Base-by-base conservation (phyloP, 768 basidiomycete species). In the Termitomyces sp. region DNA sequence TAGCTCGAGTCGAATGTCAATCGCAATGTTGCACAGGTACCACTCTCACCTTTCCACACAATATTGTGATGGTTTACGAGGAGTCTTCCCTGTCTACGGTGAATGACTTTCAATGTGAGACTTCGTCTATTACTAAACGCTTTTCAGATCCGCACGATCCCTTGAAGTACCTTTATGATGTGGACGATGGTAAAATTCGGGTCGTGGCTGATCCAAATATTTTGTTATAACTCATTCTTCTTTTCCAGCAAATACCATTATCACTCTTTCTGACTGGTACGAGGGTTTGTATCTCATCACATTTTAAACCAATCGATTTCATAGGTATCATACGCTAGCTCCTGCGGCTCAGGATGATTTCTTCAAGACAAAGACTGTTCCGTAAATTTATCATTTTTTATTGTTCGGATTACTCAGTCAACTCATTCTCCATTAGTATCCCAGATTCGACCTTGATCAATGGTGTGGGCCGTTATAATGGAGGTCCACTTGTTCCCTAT, bases 31-130 rank as follows among this genome's bases (percentile, higher is more conserved):
- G 20, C 37, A 15, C 60, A 70, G 71, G 73, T 74, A 60, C 57
- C 81, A 82, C 62, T 79, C 78, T 14, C 82, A 83, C 57, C 69
- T 74, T 45, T 73, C 73, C 5, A 76, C 77, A 4, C 82, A 83
- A 63, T 83, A 83, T 60, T 82, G 81, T 34, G 81, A 83, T 60
- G 82, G 82, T 66, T 17, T 77, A 72, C 51, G 76, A 61, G 64
- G 66, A 69, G 43, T 66, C 70, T 60, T 73, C 72, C 48, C 67
- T 29, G 66, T 73, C 14, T 71, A 76, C 9, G 70, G 71, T 68
- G 55, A 43, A 56, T 29, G n/a, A 45, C 29, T 11, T 38, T 38
- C 1, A 25, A 12, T 12, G 1, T 31, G 6, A 17, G 32, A 29
- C 14, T 40, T 50, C 1, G 7, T 4, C 3, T 15, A 4, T 31